Base-by-base conservation (phyloP, 2,329 filamentous ascomycete genomes). In the Diplodia mutila region DNA sequence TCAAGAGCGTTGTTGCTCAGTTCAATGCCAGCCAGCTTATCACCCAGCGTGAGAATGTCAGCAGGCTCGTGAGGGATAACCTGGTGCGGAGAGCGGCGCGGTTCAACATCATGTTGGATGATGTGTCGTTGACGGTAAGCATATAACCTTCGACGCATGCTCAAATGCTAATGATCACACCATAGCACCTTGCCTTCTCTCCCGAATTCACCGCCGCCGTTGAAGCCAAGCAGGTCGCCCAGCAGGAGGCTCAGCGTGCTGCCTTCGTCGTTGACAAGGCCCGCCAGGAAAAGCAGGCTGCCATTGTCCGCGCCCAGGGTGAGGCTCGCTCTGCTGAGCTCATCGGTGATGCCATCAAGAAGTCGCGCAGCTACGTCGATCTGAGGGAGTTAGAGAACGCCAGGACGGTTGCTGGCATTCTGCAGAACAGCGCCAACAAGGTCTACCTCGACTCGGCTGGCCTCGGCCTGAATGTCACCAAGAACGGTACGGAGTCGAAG, bases 311-410 rank as follows among this genome's bases (percentile, higher is more conserved):
- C 83, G 95, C 95, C 4, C 95, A 98, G 89, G 95, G 95, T 93
- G 95, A 99, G 84, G 95, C 95, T 61, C 92, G 95, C 72, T 98
- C 95, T 48, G 95, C 95, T 55, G 94, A 99, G 83, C 90, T 99
- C 71, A 97, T 99, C 76, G 95, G 95, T 81, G 95, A 99, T 65
- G 95, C 95, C 70, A 97, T 99, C 89, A 99, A 98, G 92, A 99
- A 98, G 91, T 96, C 87, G 85, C 91, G 94, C 83, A 91, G 93
- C 72, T 99, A 99, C 80, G 89, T 99, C 71, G 95, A 98, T 82
- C 87, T 99, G 78, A 92, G 96, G 83, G 95, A 97, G 86, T 97
- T 99, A 75, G 95, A 99, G 85, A 99, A 97, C 76, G 95, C 95
- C 7, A 87, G 92, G 72, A 86, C 88, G 67, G 97, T 99, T 80